Evolutionary conservation across 139 green algal genomes (phyloP).

Genomic region (Diplosphaera chodatii): DNA sequence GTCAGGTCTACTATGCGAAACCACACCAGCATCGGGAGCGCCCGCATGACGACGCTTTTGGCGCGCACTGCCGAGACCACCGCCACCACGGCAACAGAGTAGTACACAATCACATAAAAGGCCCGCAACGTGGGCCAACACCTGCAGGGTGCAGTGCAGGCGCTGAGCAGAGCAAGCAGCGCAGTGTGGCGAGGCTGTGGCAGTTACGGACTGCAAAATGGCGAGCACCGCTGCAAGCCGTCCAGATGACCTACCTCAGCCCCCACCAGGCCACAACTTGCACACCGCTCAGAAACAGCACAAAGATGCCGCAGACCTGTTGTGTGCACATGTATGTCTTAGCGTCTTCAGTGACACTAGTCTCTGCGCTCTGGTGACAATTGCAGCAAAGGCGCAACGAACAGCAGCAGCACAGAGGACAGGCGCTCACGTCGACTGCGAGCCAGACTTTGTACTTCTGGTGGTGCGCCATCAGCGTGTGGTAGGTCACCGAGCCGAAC

Average conservation of each 20-base stretch:
- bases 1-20: too few species aligned
- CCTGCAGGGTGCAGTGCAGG: neutral
- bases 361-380: too few species aligned
- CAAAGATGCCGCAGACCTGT: slow-evolving; percentile 42
- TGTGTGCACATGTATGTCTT: too few species aligned
- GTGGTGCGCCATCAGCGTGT: slow-evolving; percentile 40
- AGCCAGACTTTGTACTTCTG: slow-evolving; percentile 31
- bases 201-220: too few species aligned
- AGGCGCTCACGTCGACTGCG: slow-evolving; percentile 23
- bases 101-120: slow-evolving; percentile 9
- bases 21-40: neutral
- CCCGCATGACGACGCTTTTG: neutral
- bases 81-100: slow-evolving; percentile 9
- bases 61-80: slow-evolving; percentile 4
- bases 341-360: too few species aligned
- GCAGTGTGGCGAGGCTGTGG: too few species aligned
- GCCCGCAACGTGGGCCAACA: neutral
- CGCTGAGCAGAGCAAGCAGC: too few species aligned
- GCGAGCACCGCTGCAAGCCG: too few species aligned
- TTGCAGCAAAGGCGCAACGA: too few species aligned
- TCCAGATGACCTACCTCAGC: too few species aligned
- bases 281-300: slow-evolving; percentile 28
- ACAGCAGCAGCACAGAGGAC: too few species aligned
- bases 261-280: slow-evolving; percentile 22
- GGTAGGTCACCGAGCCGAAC: slow-evolving; percentile 29